These are phyloP conservation scores for Coix lacrymajobi DNA, from an alignment of 176 grass and related monocot genomes.

Conservation along the genomic window DNA sequence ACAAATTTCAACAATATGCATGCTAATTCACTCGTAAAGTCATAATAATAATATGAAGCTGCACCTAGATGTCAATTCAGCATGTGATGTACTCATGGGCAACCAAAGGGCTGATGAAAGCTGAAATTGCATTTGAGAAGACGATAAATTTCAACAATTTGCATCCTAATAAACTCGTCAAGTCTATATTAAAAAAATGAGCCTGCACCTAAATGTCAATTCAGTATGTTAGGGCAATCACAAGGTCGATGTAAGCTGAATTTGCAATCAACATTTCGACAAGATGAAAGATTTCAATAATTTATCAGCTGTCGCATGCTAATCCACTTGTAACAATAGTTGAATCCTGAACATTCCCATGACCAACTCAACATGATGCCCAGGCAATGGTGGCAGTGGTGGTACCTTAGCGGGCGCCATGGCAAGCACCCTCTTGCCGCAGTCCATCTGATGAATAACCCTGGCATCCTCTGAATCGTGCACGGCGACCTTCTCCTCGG, in stretches of 20 bases:
- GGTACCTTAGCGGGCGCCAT: conserved; percentile 68
- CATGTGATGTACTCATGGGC: neutral
- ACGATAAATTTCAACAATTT: neutral
- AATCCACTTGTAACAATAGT: neutral
- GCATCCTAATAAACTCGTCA: neutral
- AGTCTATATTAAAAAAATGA: neutral
- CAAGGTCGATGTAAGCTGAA: neutral
- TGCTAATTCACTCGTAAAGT: neutral
- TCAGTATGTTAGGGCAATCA: neutral
- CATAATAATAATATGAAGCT: neutral
- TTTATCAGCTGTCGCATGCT: neutral
- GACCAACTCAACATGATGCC: neutral
- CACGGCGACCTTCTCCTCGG: conserved; percentile 51
- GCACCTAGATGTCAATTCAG: neutral
- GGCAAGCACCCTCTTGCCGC: conserved; percentile 52
- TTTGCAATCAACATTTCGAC: neutral
- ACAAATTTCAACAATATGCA: neutral
- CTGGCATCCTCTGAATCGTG: conserved; percentile 79
- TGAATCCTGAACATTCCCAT: neutral
- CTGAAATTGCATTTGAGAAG: neutral
- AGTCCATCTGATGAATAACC: conserved; percentile 66
- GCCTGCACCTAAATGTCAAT: neutral
- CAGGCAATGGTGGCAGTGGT: neutral
- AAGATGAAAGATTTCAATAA: neutral
- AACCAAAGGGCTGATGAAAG: neutral